These are phyloP conservation scores for Acer negundo DNA, from an alignment of 345 rosid genomes.

Conservation along the genomic window DNA sequence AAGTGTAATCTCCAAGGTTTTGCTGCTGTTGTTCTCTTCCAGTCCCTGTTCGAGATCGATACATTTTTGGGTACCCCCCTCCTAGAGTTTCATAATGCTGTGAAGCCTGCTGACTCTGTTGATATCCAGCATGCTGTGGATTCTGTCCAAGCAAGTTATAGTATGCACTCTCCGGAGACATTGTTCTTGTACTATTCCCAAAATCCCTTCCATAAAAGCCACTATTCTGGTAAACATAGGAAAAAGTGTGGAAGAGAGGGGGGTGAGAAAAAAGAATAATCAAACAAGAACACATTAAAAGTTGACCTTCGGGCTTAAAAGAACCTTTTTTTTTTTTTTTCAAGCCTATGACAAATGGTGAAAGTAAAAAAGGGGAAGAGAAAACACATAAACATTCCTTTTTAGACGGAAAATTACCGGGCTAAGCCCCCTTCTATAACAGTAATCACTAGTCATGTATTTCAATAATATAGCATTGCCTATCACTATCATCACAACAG, in stretches of 20 bases:
- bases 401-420: background rate
- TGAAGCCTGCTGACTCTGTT: constrained; percentile 30
- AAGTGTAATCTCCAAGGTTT: constrained; percentile 20
- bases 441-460: constrained; percentile 7
- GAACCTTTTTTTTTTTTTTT: no score
- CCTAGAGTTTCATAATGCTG: constrained; percentile 28
- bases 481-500: background rate
- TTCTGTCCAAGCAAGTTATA: constrained; percentile 25
- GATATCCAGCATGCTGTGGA: constrained; percentile 30
- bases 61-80: constrained; percentile 16
- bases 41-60: constrained; percentile 23
- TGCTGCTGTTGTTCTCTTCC: constrained; percentile 25
- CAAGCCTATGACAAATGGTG: background rate
- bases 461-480: background rate
- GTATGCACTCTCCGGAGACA: constrained; percentile 19
- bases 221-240: constrained; percentile 28
- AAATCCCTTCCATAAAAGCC: constrained; percentile 27
- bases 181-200: constrained; percentile 28
- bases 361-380: background rate
- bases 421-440: background rate
- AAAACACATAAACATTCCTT: background rate
- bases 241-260: background rate
- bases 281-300: background rate
- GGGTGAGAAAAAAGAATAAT: background rate
- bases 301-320: background rate